A percentile compares a stretch with the other conserved stretches of the same genome.
phyloP scores from a whole-genome alignment of 2,329 filamentous ascomycete genomes.

The Drechslerella stenobrocha region DNA sequence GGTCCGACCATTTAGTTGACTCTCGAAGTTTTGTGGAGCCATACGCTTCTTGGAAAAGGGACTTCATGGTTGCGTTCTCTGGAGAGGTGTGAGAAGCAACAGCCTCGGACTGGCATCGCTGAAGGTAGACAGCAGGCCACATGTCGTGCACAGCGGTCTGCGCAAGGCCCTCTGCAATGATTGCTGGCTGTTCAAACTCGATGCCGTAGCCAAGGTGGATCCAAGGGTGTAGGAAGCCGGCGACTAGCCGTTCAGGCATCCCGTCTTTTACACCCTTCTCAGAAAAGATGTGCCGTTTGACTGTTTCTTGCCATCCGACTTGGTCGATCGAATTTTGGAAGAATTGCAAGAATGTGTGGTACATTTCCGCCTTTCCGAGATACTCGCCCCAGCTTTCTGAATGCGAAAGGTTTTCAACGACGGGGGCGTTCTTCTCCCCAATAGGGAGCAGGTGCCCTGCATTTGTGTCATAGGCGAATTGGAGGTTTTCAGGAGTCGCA shows the following conservation, averaged over 20 bases:
- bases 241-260: conserved; percentile 70
- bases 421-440: conserved; percentile 56
- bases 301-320: conserved; percentile 65
- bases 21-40: conserved; percentile 63
- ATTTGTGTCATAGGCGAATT: conserved; percentile 64
- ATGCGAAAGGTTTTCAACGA: conserved; percentile 63
- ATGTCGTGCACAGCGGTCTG: conserved; percentile 71
- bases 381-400: conserved; percentile 61
- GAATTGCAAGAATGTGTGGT: conserved; percentile 74
- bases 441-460: conserved; percentile 67
- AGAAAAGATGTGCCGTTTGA: conserved; percentile 71
- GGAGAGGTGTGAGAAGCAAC: conserved; percentile 54
- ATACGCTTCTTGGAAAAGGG: conserved; percentile 66
- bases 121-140: conserved; percentile 63
- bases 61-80: conserved; percentile 58
- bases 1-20: conserved; percentile 61
- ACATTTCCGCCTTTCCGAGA: conserved; percentile 68
- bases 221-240: conserved; percentile 73
- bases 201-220: conserved; percentile 85
- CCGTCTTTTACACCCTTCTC: conserved; percentile 68
- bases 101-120: conserved; percentile 60
- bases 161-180: conserved; percentile 78
- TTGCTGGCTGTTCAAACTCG: conserved; percentile 78
- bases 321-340: conserved; percentile 73
- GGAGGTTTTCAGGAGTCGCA: conserved; percentile 65